Evolutionary conservation across 768 basidiomycete genomes (phyloP), one percentile per base, ranked within the genome.

Genomic region (Phaeolepiota aurea): DNA sequence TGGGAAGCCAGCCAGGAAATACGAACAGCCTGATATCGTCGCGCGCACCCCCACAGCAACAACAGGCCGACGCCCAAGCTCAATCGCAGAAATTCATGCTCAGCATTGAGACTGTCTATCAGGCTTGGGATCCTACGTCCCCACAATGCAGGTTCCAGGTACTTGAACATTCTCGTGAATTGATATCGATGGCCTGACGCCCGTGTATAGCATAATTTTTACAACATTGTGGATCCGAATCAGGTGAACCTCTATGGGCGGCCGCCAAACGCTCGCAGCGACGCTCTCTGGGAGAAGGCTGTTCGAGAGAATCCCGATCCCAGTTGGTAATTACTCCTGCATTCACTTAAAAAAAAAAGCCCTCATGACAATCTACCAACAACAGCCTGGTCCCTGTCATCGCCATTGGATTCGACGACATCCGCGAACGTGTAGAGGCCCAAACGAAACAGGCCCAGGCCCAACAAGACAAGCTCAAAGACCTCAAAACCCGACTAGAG

Each of bases 61-160:
- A 70, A 37, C 72, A 77, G 44, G 68, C 68, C n/a, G 79, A 82
- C 57, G 68, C 79, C 4, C 77, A 79, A 44, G 62, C 64, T 10
- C 79, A 87, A 47, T 79, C 74, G 43, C 47, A 59, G 2, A 69
- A 64, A 28, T 52, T 86, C 16, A 57, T 62, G 7, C 73, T 79
- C 40, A 71, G 72, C 42, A 78, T 90, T 16, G 79, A 86, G 52
- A 64, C 54, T 0, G 71, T 89, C 40, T 69, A 76, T 3, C 65
- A 71, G 25, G 79, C 85, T 3, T 92, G 87, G 87, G 77, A 82
- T 52, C 65, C 87, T 15, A 48, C 58, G 15, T 81, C 79, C 0
- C 68, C 77, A 2, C 68, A 77, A 32, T 89, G 88, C 57, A 72
- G 81, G 35, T 92, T 92, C 58, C 88, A 90, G 65, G 87, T 88